Evolutionary conservation across 129 eudicot genomes (phyloP).

Genomic region (Escallonia rubra): DNA sequence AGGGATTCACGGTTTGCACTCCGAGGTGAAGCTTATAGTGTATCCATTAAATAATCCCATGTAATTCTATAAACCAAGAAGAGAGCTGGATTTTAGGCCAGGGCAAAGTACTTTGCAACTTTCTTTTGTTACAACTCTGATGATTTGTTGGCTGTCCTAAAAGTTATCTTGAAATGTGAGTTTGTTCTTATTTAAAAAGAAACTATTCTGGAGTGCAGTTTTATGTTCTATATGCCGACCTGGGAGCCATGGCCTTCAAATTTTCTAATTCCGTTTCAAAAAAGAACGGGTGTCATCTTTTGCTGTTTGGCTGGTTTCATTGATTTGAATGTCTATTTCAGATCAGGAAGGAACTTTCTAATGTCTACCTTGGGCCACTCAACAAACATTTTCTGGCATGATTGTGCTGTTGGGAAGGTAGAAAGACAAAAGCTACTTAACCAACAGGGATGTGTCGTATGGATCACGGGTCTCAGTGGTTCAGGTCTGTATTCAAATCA

Average conservation of each 20-base stretch:
- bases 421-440: conserved; percentile 87
- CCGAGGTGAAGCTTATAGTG: too few species aligned
- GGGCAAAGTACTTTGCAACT: too few species aligned
- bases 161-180: not conserved
- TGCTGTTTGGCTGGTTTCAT: not conserved
- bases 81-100: too few species aligned
- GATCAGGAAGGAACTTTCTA: conserved; percentile 17
- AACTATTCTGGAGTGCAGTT: not conserved
- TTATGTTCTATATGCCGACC: not conserved
- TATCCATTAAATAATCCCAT: too few species aligned
- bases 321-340: conserved; percentile 12
- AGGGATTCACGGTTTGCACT: too few species aligned
- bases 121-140: too few species aligned
- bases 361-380: conserved; percentile 75
- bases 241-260: too few species aligned
- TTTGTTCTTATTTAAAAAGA: not conserved
- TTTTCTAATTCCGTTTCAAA: too few species aligned
- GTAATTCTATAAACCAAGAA: too few species aligned
- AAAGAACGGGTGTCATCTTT: too few species aligned
- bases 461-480: conserved; percentile 99
- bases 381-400: conserved; percentile 87
- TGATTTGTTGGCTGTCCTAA: not conserved
- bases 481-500: conserved; percentile 53
- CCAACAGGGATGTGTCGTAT: conserved; percentile 92
- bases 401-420: conserved; percentile 63